Conservation (phyloP, 768 basidiomycete genomes). For the Phallus indusiatus region DNA sequence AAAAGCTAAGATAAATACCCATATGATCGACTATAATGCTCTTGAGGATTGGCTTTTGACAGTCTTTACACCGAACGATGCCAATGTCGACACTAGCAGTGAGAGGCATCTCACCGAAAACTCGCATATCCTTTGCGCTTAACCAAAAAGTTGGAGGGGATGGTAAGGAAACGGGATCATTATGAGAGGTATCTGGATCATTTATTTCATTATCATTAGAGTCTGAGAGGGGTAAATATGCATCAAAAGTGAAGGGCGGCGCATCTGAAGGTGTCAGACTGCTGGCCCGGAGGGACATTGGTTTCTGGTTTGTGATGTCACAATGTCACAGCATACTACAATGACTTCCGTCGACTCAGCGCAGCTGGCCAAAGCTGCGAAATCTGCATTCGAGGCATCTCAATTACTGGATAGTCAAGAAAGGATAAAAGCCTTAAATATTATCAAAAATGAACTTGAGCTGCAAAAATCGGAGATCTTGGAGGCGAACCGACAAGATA, state of each 20-base stretch:
- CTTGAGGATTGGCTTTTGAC: constrained; percentile 70
- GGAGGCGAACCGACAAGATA: constrained; percentile 70
- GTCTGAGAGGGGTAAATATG: constrained; percentile 21
- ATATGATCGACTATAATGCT: constrained; percentile 69
- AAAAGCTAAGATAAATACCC: constrained; percentile 34
- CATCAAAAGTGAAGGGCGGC: constrained; percentile 59
- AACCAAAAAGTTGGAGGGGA: constrained; percentile 83
- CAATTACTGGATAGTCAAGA: constrained; percentile 66
- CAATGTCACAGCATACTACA: not conserved
- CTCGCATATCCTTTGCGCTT: constrained; percentile 77
- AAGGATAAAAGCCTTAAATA: constrained; percentile 60
- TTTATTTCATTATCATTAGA: constrained; percentile 18
- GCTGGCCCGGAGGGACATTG: constrained; percentile 12
- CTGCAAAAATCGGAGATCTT: constrained; percentile 60
- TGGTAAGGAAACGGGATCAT: constrained; percentile 35
- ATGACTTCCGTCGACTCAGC: not conserved
- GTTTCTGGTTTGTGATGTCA: not conserved
- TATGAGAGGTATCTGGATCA: constrained; percentile 20
- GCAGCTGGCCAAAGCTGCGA: constrained; percentile 67
- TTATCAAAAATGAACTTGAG: constrained; percentile 60
- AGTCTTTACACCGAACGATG: constrained; percentile 68
- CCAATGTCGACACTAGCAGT: constrained; percentile 41
- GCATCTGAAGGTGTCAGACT: constrained; percentile 30
- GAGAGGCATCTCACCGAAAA: constrained; percentile 73
- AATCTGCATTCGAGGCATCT: constrained; percentile 76